These are phyloP conservation scores for Colletotrichum sp. DNA, from an alignment of 2,329 filamentous ascomycete genomes.

Conservation along the genomic window DNA sequence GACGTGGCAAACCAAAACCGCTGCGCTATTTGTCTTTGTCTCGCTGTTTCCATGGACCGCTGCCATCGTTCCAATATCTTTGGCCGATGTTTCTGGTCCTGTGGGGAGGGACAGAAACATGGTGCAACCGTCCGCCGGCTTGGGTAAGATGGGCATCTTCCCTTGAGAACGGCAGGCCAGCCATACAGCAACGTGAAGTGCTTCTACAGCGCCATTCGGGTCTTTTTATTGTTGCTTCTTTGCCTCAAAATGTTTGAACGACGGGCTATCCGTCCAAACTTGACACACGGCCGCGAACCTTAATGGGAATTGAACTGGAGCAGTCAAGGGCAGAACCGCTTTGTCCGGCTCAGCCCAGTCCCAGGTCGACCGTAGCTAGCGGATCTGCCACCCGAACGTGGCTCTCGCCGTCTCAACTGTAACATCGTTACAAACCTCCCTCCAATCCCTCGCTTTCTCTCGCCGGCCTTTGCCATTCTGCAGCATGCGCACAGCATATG, in stretches of 20 bases:
- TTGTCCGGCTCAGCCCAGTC: slow-evolving; percentile 13
- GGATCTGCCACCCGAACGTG: slow-evolving; percentile 23
- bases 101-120: slow-evolving; percentile 1
- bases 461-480: background rate
- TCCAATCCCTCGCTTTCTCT: background rate
- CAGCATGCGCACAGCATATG: background rate
- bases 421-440: slow-evolving; percentile 10
- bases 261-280: slow-evolving; percentile 19
- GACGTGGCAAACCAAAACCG: slow-evolving; percentile 6
- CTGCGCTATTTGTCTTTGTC: slow-evolving; percentile 6
- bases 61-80: background rate
- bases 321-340: slow-evolving; percentile 1
- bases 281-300: slow-evolving; percentile 20
- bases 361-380: slow-evolving; percentile 15
- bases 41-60: slow-evolving; percentile 8
- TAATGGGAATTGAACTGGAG: background rate
- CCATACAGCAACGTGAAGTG: background rate
- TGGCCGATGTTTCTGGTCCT: background rate
- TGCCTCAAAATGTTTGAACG: slow-evolving; percentile 16
- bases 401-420: slow-evolving; percentile 20
- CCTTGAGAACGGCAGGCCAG: background rate
- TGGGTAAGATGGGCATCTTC: background rate
- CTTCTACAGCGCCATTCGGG: background rate
- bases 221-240: background rate
- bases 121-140: background rate